A percentile compares a stretch with the other conserved stretches of the same genome.
phyloP scores from a whole-genome alignment of 192 early-diverging fungal species.

The Lunasporangiospora selenospora region DNA sequence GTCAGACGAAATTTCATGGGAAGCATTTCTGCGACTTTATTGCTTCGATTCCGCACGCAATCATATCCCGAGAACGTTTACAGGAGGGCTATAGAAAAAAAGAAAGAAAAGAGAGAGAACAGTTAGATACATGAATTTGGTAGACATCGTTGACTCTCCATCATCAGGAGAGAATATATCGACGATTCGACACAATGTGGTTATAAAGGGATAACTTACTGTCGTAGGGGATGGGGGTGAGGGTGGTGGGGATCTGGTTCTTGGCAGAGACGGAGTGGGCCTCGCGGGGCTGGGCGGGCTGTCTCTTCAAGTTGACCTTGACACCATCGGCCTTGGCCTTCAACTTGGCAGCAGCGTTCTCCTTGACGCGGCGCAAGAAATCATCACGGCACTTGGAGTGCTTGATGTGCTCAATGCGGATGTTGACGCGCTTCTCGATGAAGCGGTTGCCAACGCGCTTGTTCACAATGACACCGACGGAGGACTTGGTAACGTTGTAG shows the following conservation, averaged over 20 bases:
- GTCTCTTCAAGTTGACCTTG: constrained; percentile 87
- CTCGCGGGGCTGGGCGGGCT: constrained; percentile 86
- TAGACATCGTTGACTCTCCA: neutral
- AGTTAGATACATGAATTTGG: neutral
- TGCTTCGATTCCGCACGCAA: constrained; percentile 47
- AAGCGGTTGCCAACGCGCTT: constrained; percentile 98
- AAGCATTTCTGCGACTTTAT: constrained; percentile 37
- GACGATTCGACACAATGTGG: neutral
- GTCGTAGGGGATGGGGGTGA: constrained; percentile 97
- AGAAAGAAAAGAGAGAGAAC: neutral
- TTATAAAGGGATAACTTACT: too few species aligned
- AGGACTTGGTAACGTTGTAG: constrained; percentile 99
- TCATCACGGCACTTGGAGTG: constrained; percentile 99
- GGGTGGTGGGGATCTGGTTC: constrained; percentile 91
- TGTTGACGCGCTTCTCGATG: constrained; percentile 98
- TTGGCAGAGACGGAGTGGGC: constrained; percentile 88
- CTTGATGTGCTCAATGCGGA: constrained; percentile 98
- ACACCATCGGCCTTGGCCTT: constrained; percentile 84
- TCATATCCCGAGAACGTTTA: constrained; percentile 29
- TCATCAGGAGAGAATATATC: neutral
- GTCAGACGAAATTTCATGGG: too few species aligned
- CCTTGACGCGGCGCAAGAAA: constrained; percentile 97
- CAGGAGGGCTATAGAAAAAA: constrained; percentile 29
- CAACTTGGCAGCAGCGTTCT: constrained; percentile 85
- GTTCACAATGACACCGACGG: constrained; percentile 98